Evolutionary conservation across 331 rosid genomes (phyloP), one percentile per base, ranked within the genome.

Genomic region (Spiraea crenata): DNA sequence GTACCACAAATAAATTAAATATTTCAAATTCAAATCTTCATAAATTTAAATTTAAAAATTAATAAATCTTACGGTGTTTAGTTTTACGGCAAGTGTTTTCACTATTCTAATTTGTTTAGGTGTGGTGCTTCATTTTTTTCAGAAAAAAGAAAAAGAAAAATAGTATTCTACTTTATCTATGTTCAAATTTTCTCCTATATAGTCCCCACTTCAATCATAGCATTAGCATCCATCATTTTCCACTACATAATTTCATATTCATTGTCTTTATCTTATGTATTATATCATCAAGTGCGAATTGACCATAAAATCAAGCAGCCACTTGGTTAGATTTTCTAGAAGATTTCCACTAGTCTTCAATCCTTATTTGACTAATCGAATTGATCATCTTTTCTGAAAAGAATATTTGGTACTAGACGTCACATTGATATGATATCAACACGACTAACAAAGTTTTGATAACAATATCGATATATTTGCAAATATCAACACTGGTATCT

Each of bases 181-280:
- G 15, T 55, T 69, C 73, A 41, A 41, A 69, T 5, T 45, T 45
- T 73, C 5, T 11, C 16, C 46, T 16, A 1, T 4, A 61, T 10
- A 16, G 75, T 54, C 74, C 49, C 46, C 48, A 42, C 4, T 17
- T 15, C 16, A 45, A 63, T 68, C 20, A 76, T 54, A n/a, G 9
- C 41, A 73, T 15, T 54, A n/a, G 9, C 41, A 73, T 15, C 41
- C 20, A 68, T 69, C 45, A 7, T 38, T 34, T 67, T 79, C 72
- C 25, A 41, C 38, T 10, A 7, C 46, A 19, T 49, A 38, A n/a
- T 34, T 39, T 15, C 31, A 40, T 17, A 3, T 20, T 9, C 14
- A 55, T 46, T 34, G 37, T 69, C 42, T 62, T 62, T 63, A 54
- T 69, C 52, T 6, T 11, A 20, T 37, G 7, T 4, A 40, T 31